Conservation (phyloP, 2,329 filamentous ascomycete species). For the Plectosphaerella cucumerina region DNA sequence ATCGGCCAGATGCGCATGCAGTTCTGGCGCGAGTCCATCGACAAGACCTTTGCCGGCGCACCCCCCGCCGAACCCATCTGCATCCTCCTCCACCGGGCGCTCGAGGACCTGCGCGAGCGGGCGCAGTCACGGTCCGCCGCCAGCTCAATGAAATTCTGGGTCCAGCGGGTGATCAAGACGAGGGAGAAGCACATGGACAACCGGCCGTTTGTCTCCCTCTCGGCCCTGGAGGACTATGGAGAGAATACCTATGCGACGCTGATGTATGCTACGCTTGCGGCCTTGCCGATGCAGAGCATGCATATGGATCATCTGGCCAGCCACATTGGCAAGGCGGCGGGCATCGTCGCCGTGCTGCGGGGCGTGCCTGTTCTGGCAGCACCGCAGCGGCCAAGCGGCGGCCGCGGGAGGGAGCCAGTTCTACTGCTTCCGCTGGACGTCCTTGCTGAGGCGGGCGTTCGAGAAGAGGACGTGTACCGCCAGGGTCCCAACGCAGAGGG, state of each 20-base stretch:
- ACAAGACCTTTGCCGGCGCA: constrained; percentile 68
- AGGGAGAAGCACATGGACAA: constrained; percentile 81
- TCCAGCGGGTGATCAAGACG: constrained; percentile 72
- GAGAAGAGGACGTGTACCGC: constrained; percentile 86
- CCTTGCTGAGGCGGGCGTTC: constrained; percentile 76
- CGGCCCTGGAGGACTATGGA: constrained; percentile 78
- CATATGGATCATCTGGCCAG: constrained; percentile 90
- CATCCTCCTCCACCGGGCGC: constrained; percentile 71
- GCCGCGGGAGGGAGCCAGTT: constrained; percentile 35
- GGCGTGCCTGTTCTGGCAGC: constrained; percentile 87
- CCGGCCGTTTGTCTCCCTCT: constrained; percentile 70
- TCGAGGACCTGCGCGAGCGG: constrained; percentile 53
- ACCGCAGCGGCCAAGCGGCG: constrained; percentile 39
- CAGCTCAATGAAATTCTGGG: constrained; percentile 64
- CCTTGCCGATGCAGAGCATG: constrained; percentile 74
- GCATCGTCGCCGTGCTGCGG: constrained; percentile 81
- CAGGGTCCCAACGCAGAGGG: constrained; percentile 74
- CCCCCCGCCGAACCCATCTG: constrained; percentile 92
- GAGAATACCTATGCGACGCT: constrained; percentile 94
- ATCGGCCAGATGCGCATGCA: constrained; percentile 87
- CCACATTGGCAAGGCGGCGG: constrained; percentile 90
- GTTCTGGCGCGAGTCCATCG: constrained; percentile 88
- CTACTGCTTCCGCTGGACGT: constrained; percentile 83
- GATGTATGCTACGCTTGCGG: constrained; percentile 80
- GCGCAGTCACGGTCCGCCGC: constrained; percentile 22